Evolutionary conservation across 2,329 filamentous ascomycete genomes (phyloP), one percentile per base, ranked within the genome.

Genomic region (Trichoderma oligosporum): DNA sequence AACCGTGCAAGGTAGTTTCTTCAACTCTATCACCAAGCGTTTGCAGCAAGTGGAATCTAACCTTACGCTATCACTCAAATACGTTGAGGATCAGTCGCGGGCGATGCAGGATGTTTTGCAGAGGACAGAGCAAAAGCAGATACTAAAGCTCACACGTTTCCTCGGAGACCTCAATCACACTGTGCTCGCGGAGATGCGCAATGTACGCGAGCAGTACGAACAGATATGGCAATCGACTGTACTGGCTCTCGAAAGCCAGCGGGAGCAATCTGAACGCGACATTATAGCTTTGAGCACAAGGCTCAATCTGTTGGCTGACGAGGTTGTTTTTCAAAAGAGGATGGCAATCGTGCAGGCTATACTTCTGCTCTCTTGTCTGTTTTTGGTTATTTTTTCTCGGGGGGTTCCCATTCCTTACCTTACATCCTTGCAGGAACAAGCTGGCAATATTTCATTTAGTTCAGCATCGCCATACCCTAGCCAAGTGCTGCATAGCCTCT

Each of bases 211-310:
- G 58, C 89, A 97, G 70, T 97, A 97, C 71, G 93, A 97, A 68
- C 90, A 97, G 67, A 85, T 97, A 11, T 97, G 93, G 92, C 92
- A 96, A 72, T 93, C 89, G 18, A 97, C 95, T 9, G 87, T 97
- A 20, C 86, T 96, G 56, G 92, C 95, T 27, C 82, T 97, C 12
- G 91, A 97, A 69, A 86, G 85, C 39, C 93, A 97, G 70, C 86
- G 91, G 39, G 88, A 96, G 67, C 86, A 91, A 64, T 89, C 89
- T 14, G 85, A 92, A 67, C 82, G 85, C 56, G 92, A 97, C 68
- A 87, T 96, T 60, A 79, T 91, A 39, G 92, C 92, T 3, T 80
- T 97, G 53, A 89, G 86, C 65, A 77, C 85, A 7, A 83, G 94
- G 22, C 82, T 99, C 38, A 92, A 89, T 58, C 80, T 97, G 29